Percentiles rank a stretch among this genome's conserved stretches.
Evolutionary conservation across 129 eudicot species (phyloP).

Genomic region (Helichrysum umbraculigerum): DNA sequence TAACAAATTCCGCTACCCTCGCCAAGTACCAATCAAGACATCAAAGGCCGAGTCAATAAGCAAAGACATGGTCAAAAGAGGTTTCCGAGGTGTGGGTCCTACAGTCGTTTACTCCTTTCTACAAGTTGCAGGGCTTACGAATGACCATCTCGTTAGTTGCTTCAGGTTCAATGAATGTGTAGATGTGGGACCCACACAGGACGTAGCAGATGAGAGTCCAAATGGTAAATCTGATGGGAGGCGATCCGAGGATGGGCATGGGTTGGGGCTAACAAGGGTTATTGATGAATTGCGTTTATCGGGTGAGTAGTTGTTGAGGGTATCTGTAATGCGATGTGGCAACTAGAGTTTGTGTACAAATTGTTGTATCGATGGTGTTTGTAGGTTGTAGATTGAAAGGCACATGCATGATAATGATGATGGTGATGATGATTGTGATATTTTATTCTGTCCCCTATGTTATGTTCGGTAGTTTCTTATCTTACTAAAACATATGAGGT

Average conservation of each 20-base stretch:
- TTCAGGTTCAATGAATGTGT: slow-evolving; percentile 78
- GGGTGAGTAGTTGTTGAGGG: slow-evolving; percentile 35
- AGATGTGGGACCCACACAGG: slow-evolving; percentile 36
- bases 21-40: slow-evolving; percentile 89
- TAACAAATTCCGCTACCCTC: slow-evolving; percentile 70
- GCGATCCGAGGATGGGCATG: slow-evolving; percentile 35
- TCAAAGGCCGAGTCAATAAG: slow-evolving; percentile 87
- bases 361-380: slow-evolving; percentile 36
- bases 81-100: slow-evolving; percentile 93
- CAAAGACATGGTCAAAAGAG: slow-evolving; percentile 85
- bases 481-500: background rate
- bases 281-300: slow-evolving; percentile 62
- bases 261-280: slow-evolving; percentile 47
- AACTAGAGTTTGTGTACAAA: slow-evolving; percentile 33
- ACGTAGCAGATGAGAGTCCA: slow-evolving; percentile 31
- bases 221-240: slow-evolving; percentile 37
- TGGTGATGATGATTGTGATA: slow-evolving; percentile 30
- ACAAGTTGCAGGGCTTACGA: slow-evolving; percentile 88
- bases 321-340: slow-evolving; percentile 17
- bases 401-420: slow-evolving; percentile 21
- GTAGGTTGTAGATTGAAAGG: slow-evolving; percentile 31
- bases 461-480: background rate
- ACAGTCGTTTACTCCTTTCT: slow-evolving; percentile 89
- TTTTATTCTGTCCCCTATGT: slow-evolving; percentile 25
- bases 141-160: slow-evolving; percentile 87